Evolutionary conservation across 345 rosid genomes (phyloP).

Genomic region (Eucalyptus coolabah): DNA sequence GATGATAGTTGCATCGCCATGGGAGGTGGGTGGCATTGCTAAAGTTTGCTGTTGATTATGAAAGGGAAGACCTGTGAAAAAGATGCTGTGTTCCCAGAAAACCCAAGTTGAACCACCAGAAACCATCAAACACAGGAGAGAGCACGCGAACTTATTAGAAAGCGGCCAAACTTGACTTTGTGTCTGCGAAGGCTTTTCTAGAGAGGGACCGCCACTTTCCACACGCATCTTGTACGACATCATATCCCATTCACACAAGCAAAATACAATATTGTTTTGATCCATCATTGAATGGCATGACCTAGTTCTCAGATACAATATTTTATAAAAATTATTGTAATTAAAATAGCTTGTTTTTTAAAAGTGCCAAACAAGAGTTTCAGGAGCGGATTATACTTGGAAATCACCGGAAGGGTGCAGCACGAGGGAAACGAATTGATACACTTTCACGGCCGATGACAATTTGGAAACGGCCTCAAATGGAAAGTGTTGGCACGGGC

Average conservation of each 20-base stretch:
- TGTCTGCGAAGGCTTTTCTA: background rate
- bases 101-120: background rate
- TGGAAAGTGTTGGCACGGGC: background rate
- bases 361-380: conserved; percentile 24
- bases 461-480: background rate
- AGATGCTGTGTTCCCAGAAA: background rate
- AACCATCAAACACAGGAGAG: background rate
- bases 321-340: too few species aligned
- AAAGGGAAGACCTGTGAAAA: background rate
- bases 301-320: background rate
- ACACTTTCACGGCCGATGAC: conserved; percentile 23
- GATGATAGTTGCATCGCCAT: background rate
- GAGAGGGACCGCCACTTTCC: background rate
- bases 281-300: too few species aligned
- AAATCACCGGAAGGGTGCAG: conserved; percentile 84
- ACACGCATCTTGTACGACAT: background rate
- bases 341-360: too few species aligned
- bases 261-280: too few species aligned
- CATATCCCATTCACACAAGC: background rate
- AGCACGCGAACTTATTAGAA: background rate
- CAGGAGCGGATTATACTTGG: conserved; percentile 45
- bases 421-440: conserved; percentile 45
- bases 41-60: background rate
- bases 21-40: background rate
- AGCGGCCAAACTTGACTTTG: background rate